Evolutionary conservation across 2,329 filamentous ascomycete species (phyloP), one percentile per base, ranked within the genome.

Genomic region (Diaporthe longicolla): DNA sequence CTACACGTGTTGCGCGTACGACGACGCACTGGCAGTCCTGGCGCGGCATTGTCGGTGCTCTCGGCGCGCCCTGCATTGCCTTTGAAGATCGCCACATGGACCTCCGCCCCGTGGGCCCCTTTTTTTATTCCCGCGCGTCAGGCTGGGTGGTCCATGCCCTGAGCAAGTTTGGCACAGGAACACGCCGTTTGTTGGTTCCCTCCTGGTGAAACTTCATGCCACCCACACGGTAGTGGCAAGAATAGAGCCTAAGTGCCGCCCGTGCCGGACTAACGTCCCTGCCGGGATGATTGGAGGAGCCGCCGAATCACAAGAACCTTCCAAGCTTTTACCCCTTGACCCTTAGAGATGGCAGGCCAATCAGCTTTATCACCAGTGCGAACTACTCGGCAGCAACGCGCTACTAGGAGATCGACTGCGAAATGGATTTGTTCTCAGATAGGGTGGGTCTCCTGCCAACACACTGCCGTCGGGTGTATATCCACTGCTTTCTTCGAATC

Each of bases 121-220:
- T 66, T 52, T 48, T 45, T 45, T 13, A 11, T 24, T 63, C 29
- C 61, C 29, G 43, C 29, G 40, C 8, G 7, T 35, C 43, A 11
- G 43, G 29, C 61, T 66, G 13, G 61, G 61, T 66, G 45, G 35
- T 24, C 61, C 61, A 50, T 66, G 61, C 35, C 43, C 50, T 7
- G 26, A n/a, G 29, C 11, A 13, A 52, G 21, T 29, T 66, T 66
- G 61, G 61, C 61, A 6, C 50, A 50, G 29, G 52, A 66, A 66
- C 61, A 24, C 29, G 11, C 21, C 19, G 29, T 66, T 32, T 66
- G 43, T 66, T 66, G 43, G 43, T 24, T 52, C 43, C 61, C 61
- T 52, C 61, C 61, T 66, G 21, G 45, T 50, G 26, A 50, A 52
- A 66, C 61, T 50, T 24, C 61, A 50, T 17, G 43, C 26, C 61